Percentiles rank a stretch among this genome's conserved stretches.
Conservation (phyloP, 495 filamentous ascomycete genomes). For the Talaromyces liani region DNA sequence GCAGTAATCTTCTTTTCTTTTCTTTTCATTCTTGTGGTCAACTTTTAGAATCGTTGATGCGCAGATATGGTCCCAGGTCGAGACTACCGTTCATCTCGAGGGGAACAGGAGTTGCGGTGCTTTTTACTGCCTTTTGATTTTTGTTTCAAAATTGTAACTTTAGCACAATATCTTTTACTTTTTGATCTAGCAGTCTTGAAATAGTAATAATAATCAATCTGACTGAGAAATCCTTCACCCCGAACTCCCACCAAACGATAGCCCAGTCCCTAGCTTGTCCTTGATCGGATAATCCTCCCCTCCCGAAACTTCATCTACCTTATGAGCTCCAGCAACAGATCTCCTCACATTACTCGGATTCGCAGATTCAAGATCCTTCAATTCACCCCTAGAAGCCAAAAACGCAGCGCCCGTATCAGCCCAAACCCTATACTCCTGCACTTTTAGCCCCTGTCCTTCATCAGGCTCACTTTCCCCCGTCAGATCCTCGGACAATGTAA, state of each 20-base stretch:
- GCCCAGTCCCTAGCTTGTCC: constrained; percentile 15
- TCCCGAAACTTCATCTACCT: constrained; percentile 9
- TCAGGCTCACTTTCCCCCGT: constrained; percentile 8
- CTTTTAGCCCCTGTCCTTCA: constrained; percentile 21
- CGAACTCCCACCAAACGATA: constrained; percentile 20
- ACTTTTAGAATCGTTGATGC: not conserved
- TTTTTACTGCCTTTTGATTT: not conserved
- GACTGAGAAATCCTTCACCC: constrained; percentile 5
- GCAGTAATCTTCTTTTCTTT: constrained; percentile 22
- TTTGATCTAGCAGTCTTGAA: not conserved
- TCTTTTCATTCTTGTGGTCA: not conserved
- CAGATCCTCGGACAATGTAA: constrained; percentile 36
- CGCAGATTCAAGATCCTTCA: constrained; percentile 16
- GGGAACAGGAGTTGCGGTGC: constrained; percentile 5
- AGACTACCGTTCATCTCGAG: constrained; percentile 10
- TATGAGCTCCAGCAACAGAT: not conserved
- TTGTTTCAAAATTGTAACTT: constrained; percentile 2
- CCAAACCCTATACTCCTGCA: constrained; percentile 52
- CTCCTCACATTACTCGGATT: not conserved
- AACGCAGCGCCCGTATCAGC: constrained; percentile 59
- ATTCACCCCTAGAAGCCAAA: constrained; percentile 43
- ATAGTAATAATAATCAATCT: not conserved
- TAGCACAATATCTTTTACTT: not conserved
- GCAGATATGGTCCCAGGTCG: not conserved
- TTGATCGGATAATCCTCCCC: constrained; percentile 1